Percentiles rank a stretch among this genome's conserved stretches.
Evolutionary conservation across 352 stramenopile species (phyloP).

Genomic region (Pythium myriotylum): DNA sequence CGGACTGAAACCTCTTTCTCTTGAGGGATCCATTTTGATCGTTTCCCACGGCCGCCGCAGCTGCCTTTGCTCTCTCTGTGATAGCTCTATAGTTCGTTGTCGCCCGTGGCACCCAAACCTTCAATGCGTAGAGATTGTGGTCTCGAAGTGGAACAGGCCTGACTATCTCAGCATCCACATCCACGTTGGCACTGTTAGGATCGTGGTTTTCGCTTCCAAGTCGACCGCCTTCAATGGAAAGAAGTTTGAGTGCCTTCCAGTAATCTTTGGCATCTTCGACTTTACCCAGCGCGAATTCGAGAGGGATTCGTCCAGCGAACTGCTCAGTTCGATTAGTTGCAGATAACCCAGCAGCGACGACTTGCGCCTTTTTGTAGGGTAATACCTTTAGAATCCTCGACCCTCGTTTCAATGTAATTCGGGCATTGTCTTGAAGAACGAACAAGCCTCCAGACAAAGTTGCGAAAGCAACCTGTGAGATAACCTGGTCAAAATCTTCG

Average conservation of each 20-base stretch:
- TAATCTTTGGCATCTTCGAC: conserved; percentile 58
- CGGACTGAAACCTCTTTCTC: conserved; percentile 49
- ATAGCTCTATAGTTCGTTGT: conserved; percentile 50
- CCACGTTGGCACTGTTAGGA: conserved; percentile 44
- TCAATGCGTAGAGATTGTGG: conserved; percentile 68
- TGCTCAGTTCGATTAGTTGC: conserved; percentile 54
- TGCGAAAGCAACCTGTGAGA: conserved; percentile 76
- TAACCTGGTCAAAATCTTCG: conserved; percentile 72
- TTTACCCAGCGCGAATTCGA: conserved; percentile 50
- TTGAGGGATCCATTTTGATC: conserved; percentile 26
- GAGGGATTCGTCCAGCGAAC: conserved; percentile 52
- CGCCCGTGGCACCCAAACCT: conserved; percentile 65
- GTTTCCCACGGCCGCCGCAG: conserved; percentile 29
- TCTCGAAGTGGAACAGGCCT: conserved; percentile 57
- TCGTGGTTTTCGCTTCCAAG: conserved; percentile 43
- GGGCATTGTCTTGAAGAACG: conserved; percentile 45
- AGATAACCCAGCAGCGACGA: conserved; percentile 65
- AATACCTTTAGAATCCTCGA: conserved; percentile 53
- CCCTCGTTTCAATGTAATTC: conserved; percentile 61
- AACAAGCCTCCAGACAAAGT: conserved; percentile 74
- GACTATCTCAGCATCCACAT: conserved; percentile 60
- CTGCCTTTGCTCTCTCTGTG: conserved; percentile 65
- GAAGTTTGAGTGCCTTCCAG: conserved; percentile 73
- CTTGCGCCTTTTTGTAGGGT: conserved; percentile 57
- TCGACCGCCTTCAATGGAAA: conserved; percentile 65